These are phyloP conservation scores for Pugionium dolabratum DNA, from an alignment of 345 rosid species.

Conservation along the genomic window DNA sequence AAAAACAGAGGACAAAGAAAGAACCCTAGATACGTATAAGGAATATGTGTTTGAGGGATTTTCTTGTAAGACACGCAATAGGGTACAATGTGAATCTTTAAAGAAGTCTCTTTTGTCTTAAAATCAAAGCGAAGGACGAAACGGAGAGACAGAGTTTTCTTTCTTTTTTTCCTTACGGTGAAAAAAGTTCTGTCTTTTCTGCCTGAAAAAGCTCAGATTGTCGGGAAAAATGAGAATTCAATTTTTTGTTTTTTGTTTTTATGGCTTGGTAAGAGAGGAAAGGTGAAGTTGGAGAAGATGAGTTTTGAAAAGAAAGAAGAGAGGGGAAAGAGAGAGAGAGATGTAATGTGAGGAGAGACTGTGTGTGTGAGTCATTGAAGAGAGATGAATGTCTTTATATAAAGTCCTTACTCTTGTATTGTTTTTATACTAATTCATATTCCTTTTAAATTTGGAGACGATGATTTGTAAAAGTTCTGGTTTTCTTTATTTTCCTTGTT, in stretches of 20 bases:
- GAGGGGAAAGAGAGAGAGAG: slow-evolving; percentile 28
- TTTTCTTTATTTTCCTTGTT: background rate
- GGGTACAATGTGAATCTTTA: slow-evolving; percentile 12
- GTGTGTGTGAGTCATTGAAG: slow-evolving; percentile 18
- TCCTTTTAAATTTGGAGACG: no score
- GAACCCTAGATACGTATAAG: slow-evolving; percentile 38
- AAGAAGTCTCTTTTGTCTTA: slow-evolving; percentile 7
- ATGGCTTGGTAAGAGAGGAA: slow-evolving; percentile 36
- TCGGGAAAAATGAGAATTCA: slow-evolving; percentile 20
- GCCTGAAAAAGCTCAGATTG: slow-evolving; percentile 28
- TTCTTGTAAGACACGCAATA: slow-evolving; percentile 35
- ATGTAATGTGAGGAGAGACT: slow-evolving; percentile 29
- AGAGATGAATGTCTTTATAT: slow-evolving; percentile 45
- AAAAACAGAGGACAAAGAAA: slow-evolving; percentile 24
- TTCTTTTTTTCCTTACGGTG: background rate
- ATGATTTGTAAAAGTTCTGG: no score
- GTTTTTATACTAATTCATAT: background rate
- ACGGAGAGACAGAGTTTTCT: slow-evolving; percentile 39
- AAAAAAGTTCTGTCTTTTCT: slow-evolving; percentile 37
- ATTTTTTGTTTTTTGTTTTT: slow-evolving; percentile 17
- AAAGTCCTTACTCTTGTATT: slow-evolving; percentile 25
- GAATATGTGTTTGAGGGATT: background rate
- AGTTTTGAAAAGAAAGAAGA: slow-evolving; percentile 14
- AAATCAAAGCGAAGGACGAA: slow-evolving; percentile 3
- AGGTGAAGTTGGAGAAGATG: slow-evolving; percentile 44